Percentiles rank a stretch among this genome's conserved stretches.
Evolutionary conservation across 768 basidiomycete genomes (phyloP).

Genomic region (Pisolithus albus): DNA sequence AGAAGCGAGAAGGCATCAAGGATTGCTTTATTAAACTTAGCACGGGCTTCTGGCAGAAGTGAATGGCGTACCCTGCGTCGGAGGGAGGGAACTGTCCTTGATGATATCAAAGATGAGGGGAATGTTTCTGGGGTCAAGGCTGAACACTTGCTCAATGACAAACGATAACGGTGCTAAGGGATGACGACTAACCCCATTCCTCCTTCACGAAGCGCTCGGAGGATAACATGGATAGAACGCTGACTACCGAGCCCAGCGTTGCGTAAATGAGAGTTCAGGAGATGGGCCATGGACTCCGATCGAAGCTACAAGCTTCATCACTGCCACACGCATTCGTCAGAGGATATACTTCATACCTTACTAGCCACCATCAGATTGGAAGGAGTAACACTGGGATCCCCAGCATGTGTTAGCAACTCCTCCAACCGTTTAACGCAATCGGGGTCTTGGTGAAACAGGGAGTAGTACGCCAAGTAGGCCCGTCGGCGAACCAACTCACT

Average conservation of each 20-base stretch:
- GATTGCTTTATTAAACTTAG: constrained; percentile 24
- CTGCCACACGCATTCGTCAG: not conserved
- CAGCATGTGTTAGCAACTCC: constrained; percentile 10
- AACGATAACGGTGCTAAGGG: not conserved
- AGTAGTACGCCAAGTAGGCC: constrained; percentile 51
- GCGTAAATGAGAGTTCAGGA: constrained; percentile 19
- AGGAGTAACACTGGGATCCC: constrained; percentile 8
- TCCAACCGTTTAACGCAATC: constrained; percentile 41
- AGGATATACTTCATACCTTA: constrained; percentile 16
- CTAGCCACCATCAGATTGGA: constrained; percentile 9
- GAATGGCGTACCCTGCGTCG: constrained; percentile 19
- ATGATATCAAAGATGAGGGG: constrained; percentile 22
- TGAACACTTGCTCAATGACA: constrained; percentile 5
- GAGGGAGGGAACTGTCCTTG: constrained; percentile 13
- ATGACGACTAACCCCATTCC: constrained; percentile 17
- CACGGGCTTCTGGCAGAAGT: not conserved
- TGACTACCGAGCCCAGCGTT: constrained; percentile 6
- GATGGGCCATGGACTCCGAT: constrained; percentile 14
- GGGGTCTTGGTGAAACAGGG: constrained; percentile 41
- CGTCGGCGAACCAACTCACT: constrained; percentile 59
- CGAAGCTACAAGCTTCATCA: constrained; percentile 13
- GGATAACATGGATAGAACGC: constrained; percentile 6
- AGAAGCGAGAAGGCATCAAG: constrained; percentile 31
- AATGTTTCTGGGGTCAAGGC: constrained; percentile 18
- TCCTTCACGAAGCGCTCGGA: constrained; percentile 19